Evolutionary conservation across 768 basidiomycete genomes (phyloP), one percentile per base, ranked within the genome.

Genomic region (Scleroderma bovista): DNA sequence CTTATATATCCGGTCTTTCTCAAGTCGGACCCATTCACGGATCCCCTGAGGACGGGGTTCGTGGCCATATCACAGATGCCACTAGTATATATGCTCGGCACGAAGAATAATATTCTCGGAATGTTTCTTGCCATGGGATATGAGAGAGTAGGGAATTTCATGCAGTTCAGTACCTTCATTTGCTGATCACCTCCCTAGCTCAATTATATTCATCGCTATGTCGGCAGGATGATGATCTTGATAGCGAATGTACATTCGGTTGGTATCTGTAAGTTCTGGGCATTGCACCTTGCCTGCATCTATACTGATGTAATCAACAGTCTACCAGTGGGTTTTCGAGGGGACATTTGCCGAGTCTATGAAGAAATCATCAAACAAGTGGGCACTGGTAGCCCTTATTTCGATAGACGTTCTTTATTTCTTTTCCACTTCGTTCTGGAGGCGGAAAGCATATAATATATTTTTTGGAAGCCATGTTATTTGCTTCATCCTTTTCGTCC

Each of bases 131-230:
- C 72, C 3, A 59, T 75, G 44, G 72, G 75, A 2, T 78, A 79
- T 54, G 76, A 77, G 51, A 73, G 72, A 57, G 77, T 75, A 39
- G 53, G 68, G 51, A 10, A 11, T n/a, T 40, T 10, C 22, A 7
- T 17, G n/a, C 22, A 6, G 9, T 29, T 32, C 43, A 12, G 37
- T 22, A 37, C 11, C n/a, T 17, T 5, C 9, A 36, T 19, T 34
- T 2, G n/a, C 23, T 37, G 15, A 40, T 16, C 10, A 38, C 7
- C 26, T 41, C 51, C 52, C 41, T 53, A 80, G 72, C 59, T 78
- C 50, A 80, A 80, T 60, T 78, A 68, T 59, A 60, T 82, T 22
- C 81, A 83, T 58, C 77, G 79, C n/a, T 76, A 74, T 60, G 64
- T 69, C 1, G 81, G 81, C 13, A 51, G 67, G 5, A 51, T 76